phyloP scores from a whole-genome alignment of 805 yeast genomes.

The Metschnikowia lunata region DNA sequence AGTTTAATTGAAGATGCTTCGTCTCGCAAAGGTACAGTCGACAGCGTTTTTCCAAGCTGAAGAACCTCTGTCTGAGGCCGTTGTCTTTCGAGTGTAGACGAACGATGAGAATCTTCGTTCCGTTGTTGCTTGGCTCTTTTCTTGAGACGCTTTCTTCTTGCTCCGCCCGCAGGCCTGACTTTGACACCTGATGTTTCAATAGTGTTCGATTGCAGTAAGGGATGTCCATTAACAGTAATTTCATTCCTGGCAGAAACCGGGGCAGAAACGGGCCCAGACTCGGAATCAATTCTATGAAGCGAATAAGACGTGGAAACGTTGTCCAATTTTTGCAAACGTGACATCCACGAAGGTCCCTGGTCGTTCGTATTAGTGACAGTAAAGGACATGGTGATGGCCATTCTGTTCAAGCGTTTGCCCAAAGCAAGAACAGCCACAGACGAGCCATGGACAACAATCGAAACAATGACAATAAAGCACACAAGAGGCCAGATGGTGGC shows the following conservation, averaged over 20 bases:
- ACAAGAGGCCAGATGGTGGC: conserved; percentile 59
- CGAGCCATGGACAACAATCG: conserved; percentile 87
- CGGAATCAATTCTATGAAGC: conserved; percentile 75
- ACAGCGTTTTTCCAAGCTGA: conserved; percentile 33
- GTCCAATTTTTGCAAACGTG: conserved; percentile 77
- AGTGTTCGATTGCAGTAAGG: conserved; percentile 31
- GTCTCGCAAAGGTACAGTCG: conserved; percentile 10
- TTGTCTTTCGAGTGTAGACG: conserved; percentile 22
- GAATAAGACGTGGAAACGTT: conserved; percentile 72
- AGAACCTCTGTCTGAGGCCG: conserved; percentile 39
- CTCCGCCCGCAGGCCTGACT: conserved; percentile 72
- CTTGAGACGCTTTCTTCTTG: conserved; percentile 47
- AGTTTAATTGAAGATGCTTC: conserved; percentile 5
- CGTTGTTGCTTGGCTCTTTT: conserved; percentile 32
- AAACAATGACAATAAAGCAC: conserved; percentile 72
- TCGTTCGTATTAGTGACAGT: conserved; percentile 55
- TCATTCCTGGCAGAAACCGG: background rate
- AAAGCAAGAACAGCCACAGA: conserved; percentile 36
- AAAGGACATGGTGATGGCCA: conserved; percentile 89
- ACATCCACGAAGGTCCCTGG: conserved; percentile 68
- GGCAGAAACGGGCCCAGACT: conserved; percentile 38
- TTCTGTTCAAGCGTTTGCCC: conserved; percentile 85
- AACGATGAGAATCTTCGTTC: conserved; percentile 14
- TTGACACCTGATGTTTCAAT: conserved; percentile 62
- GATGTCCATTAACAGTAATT: conserved; percentile 19